These are phyloP conservation scores for Cryptococcus sp. DNA, from an alignment of 1,284 basidiomycete species.

Conservation along the genomic window DNA sequence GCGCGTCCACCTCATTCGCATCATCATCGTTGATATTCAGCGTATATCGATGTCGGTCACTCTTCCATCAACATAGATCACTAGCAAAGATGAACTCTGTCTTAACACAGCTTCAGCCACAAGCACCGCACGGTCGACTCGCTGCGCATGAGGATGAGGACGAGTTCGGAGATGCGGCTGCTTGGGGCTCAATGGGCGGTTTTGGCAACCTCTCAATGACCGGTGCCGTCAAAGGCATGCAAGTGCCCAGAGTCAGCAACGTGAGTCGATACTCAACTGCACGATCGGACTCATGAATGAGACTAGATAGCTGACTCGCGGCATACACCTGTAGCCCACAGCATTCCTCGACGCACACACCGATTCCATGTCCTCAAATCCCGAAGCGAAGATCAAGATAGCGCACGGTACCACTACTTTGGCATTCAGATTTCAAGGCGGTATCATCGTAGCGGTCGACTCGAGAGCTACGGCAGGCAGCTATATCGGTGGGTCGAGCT, in stretches of 20 bases:
- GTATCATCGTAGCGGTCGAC: conserved; percentile 95
- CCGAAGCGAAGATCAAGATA: conserved; percentile 94
- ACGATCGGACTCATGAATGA: not conserved
- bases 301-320: conserved; percentile 1
- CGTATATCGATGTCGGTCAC: no score
- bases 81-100: conserved; percentile 70
- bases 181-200: conserved; percentile 78
- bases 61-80: no score
- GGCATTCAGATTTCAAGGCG: conserved; percentile 94
- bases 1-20: no score
- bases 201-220: conserved; percentile 60
- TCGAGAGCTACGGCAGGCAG: conserved; percentile 94
- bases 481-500: conserved; percentile 75
- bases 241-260: conserved; percentile 48
- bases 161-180: conserved; percentile 58
- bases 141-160: conserved; percentile 63
- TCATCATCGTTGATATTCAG: no score
- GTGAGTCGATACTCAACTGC: conserved; percentile 32
- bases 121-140: conserved; percentile 50
- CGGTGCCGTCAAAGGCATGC: conserved; percentile 48
- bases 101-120: conserved; percentile 62
- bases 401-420: conserved; percentile 98
- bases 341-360: conserved; percentile 86
- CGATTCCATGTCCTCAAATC: conserved; percentile 83
- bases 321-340: conserved; percentile 64